Conservation (phyloP, 2,329 filamentous ascomycete species). For the Hypoxylon sp. region DNA sequence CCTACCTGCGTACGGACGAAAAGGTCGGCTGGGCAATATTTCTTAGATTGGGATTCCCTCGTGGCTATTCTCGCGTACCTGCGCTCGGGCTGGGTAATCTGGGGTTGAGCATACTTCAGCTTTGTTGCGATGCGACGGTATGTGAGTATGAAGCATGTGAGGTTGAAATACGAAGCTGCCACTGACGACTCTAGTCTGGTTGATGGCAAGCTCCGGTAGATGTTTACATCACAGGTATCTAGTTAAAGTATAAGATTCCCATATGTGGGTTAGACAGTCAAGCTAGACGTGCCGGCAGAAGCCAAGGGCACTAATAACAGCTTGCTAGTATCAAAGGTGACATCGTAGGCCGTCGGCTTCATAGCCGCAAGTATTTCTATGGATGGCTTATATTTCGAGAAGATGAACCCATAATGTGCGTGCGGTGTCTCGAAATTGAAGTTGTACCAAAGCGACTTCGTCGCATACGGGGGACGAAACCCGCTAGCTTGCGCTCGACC, state of each 20-base stretch:
- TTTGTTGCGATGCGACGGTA: constrained; percentile 20
- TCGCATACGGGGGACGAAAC: constrained; percentile 22
- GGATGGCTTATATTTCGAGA: background rate
- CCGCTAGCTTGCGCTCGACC: constrained; percentile 13
- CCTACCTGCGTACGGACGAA: background rate
- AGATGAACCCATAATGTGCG: background rate
- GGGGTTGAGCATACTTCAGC: constrained; percentile 20
- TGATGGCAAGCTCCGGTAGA: background rate
- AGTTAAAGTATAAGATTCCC: background rate
- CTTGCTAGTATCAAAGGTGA: background rate
- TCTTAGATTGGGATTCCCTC: constrained; percentile 34
- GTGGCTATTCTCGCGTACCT: constrained; percentile 33
- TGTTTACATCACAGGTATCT: background rate
- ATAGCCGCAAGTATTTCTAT: background rate
- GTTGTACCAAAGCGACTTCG: constrained; percentile 5
- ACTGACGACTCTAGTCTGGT: background rate
- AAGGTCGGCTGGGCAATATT: constrained; percentile 14
- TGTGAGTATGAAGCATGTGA: background rate
- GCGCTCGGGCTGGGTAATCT: constrained; percentile 32
- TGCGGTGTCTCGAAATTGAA: background rate
- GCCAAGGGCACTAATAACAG: too few species aligned
- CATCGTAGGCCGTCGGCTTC: too few species aligned
- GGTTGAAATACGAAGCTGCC: background rate
- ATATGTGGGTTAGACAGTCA: too few species aligned
- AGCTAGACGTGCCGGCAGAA: background rate